phyloP scores from a whole-genome alignment of 2,329 filamentous ascomycete species.

The Apiospora malaysiana region DNA sequence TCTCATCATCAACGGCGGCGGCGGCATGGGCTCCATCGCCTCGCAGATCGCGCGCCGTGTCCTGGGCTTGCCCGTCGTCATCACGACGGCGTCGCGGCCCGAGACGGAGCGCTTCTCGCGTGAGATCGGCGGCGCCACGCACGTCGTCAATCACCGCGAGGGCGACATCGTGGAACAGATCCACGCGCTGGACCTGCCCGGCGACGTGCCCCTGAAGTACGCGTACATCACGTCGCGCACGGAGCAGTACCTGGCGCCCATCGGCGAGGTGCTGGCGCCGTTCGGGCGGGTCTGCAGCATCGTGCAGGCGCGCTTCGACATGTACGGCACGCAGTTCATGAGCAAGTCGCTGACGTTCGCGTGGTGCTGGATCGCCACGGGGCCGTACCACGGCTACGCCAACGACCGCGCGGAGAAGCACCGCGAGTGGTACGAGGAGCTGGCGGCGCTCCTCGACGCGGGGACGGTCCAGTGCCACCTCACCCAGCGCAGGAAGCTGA shows the following conservation, averaged over 20 bases:
- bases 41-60: constrained; percentile 49
- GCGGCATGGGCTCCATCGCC: constrained; percentile 50
- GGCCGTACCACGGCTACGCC: constrained; percentile 42
- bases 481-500: constrained; percentile 42
- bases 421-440: constrained; percentile 44
- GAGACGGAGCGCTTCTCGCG: constrained; percentile 47
- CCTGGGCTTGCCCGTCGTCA: constrained; percentile 47
- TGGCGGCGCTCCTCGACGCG: constrained; percentile 42
- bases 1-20: constrained; percentile 53
- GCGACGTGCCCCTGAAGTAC: constrained; percentile 45
- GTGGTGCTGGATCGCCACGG: constrained; percentile 49
- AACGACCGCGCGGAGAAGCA: constrained; percentile 45
- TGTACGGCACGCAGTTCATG: constrained; percentile 54
- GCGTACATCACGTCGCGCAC: constrained; percentile 49
- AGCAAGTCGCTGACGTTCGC: constrained; percentile 49
- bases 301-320: constrained; percentile 48
- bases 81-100: constrained; percentile 48
- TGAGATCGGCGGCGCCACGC: constrained; percentile 47
- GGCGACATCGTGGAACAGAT: constrained; percentile 45
- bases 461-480: constrained; percentile 46
- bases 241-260: constrained; percentile 46
- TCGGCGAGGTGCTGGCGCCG: constrained; percentile 46
- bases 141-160: constrained; percentile 48
- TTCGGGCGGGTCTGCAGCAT: constrained; percentile 53
- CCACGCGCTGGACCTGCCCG: constrained; percentile 37